phyloP scores from a whole-genome alignment of 805 yeast species.

The Saccharomycopsis sp. region DNA sequence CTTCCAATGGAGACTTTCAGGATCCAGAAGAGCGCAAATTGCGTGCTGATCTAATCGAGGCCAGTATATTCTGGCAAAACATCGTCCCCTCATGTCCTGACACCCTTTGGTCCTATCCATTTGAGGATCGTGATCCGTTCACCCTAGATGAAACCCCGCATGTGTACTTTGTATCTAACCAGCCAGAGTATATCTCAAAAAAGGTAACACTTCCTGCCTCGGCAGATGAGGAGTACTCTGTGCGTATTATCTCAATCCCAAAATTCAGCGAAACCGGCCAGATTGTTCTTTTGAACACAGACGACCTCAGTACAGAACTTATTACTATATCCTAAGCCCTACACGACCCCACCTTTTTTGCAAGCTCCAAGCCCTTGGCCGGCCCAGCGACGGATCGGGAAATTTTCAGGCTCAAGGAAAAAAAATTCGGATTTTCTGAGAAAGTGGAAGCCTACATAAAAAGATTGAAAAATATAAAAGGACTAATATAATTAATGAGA shows the following conservation, averaged over 20 bases:
- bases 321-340: slow-evolving; percentile 28
- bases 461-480: not conserved
- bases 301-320: slow-evolving; percentile 47
- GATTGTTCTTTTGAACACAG: slow-evolving; percentile 53
- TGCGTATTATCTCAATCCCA: slow-evolving; percentile 64
- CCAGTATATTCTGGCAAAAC: slow-evolving; percentile 76
- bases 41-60: slow-evolving; percentile 52
- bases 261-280: slow-evolving; percentile 59
- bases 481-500: not conserved
- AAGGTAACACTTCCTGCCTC: slow-evolving; percentile 29
- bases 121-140: slow-evolving; percentile 70
- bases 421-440: slow-evolving; percentile 4
- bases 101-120: slow-evolving; percentile 87
- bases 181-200: slow-evolving; percentile 50
- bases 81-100: slow-evolving; percentile 94
- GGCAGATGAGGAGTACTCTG: slow-evolving; percentile 21
- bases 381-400: not conserved
- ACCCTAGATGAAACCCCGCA: slow-evolving; percentile 75
- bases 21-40: slow-evolving; percentile 20
- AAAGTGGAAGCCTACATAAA: not conserved
- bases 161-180: slow-evolving; percentile 83
- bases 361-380: not conserved
- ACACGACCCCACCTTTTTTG: not conserved
- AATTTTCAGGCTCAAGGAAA: not conserved
- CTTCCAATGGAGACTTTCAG: slow-evolving; percentile 17